These are phyloP conservation scores for Musa balbisiana DNA, from an alignment of 202 grass and related monocot species.

Conservation along the genomic window DNA sequence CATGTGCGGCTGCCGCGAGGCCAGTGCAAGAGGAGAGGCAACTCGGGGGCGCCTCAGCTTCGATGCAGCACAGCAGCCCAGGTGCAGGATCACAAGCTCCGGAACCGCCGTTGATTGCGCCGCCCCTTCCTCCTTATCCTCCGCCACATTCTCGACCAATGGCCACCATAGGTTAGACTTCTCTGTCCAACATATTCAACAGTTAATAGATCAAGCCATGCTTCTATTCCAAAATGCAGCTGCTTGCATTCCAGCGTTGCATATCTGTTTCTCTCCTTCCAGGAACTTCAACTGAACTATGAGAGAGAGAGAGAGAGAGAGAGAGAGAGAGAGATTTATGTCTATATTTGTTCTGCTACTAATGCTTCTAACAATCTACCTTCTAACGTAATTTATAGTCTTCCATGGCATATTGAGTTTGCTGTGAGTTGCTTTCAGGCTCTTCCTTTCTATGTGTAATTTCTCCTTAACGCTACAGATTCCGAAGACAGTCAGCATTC, in stretches of 20 bases:
- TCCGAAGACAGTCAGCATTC: constrained; percentile 7
- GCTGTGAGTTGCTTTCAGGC: background rate
- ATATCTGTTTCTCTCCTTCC: too few relatives aligned
- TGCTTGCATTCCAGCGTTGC: too few relatives aligned
- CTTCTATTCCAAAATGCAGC: too few relatives aligned
- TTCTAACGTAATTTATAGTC: too few relatives aligned
- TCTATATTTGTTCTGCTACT: background rate
- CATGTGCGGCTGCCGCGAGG: background rate
- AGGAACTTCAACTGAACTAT: too few relatives aligned
- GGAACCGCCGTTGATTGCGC: background rate
- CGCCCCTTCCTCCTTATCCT: background rate
- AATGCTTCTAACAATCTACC: too few relatives aligned
- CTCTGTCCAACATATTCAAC: background rate
- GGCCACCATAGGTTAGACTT: background rate
- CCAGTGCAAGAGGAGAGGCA: background rate
- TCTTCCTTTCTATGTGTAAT: background rate
- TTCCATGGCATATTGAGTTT: too few relatives aligned
- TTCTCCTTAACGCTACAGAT: background rate
- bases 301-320: too few relatives aligned
- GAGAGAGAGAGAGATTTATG: too few relatives aligned
- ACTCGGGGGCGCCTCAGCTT: background rate
- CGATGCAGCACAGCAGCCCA: background rate
- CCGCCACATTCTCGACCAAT: too few relatives aligned
- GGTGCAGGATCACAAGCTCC: too few relatives aligned
- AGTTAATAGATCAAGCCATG: background rate